Conservation (phyloP, 352 stramenopile species). For the Phytophthora kernoviae region DNA sequence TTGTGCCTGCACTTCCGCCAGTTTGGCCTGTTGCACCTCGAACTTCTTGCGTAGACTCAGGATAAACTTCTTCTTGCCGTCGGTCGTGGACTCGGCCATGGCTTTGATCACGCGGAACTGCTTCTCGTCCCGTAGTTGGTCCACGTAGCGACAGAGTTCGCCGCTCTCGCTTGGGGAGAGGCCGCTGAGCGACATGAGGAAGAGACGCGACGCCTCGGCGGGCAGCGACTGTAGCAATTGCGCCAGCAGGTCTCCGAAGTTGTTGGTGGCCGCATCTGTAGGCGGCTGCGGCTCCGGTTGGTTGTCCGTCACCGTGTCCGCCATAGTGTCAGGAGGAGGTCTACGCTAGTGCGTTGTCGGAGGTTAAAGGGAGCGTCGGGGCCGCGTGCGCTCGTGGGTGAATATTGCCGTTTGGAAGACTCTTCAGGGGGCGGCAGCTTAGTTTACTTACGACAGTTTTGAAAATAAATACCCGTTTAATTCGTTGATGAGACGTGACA, state of each 20-base stretch:
- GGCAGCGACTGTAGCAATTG: slow-evolving; percentile 78
- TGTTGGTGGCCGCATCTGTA: slow-evolving; percentile 29
- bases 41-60: slow-evolving; percentile 76
- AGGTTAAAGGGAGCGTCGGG: background rate
- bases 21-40: slow-evolving; percentile 59
- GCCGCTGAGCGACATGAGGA: slow-evolving; percentile 78
- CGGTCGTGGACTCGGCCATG: slow-evolving; percentile 77
- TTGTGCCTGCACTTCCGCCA: slow-evolving; percentile 52
- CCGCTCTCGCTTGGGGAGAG: slow-evolving; percentile 73
- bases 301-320: slow-evolving; percentile 32
- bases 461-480: background rate
- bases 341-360: background rate
- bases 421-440: slow-evolving; percentile 16
- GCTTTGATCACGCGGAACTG: slow-evolving; percentile 88
- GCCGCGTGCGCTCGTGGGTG: slow-evolving; percentile 10
- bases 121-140: slow-evolving; percentile 76
- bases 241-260: slow-evolving; percentile 79
- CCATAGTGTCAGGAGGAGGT: slow-evolving; percentile 16
- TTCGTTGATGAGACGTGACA: background rate
- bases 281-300: slow-evolving; percentile 39
- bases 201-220: slow-evolving; percentile 68
- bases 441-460: slow-evolving; percentile 9
- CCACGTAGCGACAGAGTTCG: slow-evolving; percentile 80
- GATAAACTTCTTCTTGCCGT: slow-evolving; percentile 85
- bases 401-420: slow-evolving; percentile 34